A percentile compares a stretch with the other conserved stretches of the same genome.
These are phyloP conservation scores for Pluteus cervinus DNA, from an alignment of 768 basidiomycete species.

Conservation along the genomic window DNA sequence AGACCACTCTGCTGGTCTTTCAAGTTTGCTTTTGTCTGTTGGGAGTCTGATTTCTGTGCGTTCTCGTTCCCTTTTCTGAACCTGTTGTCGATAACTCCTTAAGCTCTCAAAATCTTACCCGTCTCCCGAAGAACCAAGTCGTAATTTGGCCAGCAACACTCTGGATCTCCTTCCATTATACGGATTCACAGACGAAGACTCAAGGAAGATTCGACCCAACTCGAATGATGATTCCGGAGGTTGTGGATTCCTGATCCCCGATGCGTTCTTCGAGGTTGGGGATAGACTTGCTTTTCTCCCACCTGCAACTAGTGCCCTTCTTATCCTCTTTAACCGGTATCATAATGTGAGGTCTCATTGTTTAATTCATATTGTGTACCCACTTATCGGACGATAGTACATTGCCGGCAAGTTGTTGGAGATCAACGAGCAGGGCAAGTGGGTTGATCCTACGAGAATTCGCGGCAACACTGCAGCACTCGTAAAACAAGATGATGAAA, in stretches of 20 bases:
- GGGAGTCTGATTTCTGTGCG: constrained; percentile 45
- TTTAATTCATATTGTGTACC: neutral
- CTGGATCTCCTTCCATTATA: constrained; percentile 54
- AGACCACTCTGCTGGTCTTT: constrained; percentile 51
- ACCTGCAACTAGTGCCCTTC: constrained; percentile 11
- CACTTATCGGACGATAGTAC: constrained; percentile 7
- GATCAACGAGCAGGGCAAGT: constrained; percentile 13
- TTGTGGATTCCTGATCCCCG: constrained; percentile 15
- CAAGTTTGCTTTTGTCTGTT: constrained; percentile 64
- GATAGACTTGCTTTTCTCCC: constrained; percentile 11
- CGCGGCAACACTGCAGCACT: constrained; percentile 1
- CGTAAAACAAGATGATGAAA: constrained; percentile 16
- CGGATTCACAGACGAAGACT: constrained; percentile 34
- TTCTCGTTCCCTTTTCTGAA: neutral
- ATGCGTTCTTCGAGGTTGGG: constrained; percentile 17
- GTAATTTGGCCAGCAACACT: constrained; percentile 51
- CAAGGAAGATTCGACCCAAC: constrained; percentile 39
- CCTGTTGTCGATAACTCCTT: no score
- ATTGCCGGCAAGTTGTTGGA: constrained; percentile 15
- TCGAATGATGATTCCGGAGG: constrained; percentile 40
- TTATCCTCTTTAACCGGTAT: constrained; percentile 18
- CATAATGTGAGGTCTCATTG: constrained; percentile 14
- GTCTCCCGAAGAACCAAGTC: no score
- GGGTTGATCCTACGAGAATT: constrained; percentile 10
- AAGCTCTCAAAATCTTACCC: no score